Base-by-base conservation (phyloP, 257 asterid species). In the Plectranthus barbatus region DNA sequence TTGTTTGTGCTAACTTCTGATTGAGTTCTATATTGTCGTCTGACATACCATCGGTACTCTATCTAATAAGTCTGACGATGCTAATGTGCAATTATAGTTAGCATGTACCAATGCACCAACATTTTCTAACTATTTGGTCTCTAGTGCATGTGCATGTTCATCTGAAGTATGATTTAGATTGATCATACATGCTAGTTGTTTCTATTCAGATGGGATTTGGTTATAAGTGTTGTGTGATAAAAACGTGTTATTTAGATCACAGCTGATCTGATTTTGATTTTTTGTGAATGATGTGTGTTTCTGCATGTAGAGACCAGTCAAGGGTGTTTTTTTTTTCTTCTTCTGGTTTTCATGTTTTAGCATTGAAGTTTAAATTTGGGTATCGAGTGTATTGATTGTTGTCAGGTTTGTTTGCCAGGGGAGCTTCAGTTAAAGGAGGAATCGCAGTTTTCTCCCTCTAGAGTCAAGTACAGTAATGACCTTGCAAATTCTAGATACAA, bases 401-500 rank as follows among this genome's bases (percentile, higher is more conserved):
- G 74, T 72, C 84, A 74, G 44, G 13, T 76, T 72, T 52, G 64
- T 80, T 74, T 81, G 23, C 76, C 74, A 72, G 95, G 90, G 75
- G 94, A 84, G 52, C 74, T 78, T 70, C 83, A 76, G 67, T 80
- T 81, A 26, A 83, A 81, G 81, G 94, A 78, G 75, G 97, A 87
- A 69, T 74, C 84, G 21, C 71, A 66, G 15, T 78, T 80, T 78
- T 73, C 90, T 34, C 95, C 87, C 34, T 74, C 86, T 42, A 79
- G 84, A 83, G 76, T 84, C 90, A 87, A 81, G 97, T 90, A 83
- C 52, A 78, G 56, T 74, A 48, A 46, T 67, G 41, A 62, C 61
- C 40, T 59, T 39, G 14, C 42, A 29, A 40, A 53, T 34, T 54
- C 54, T 79, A 61, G 52, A 50, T 56, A 9, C 1, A 37, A 56